Evolutionary conservation across 1,284 basidiomycete species (phyloP).

Genomic region (Fomitiporia mediterranea): DNA sequence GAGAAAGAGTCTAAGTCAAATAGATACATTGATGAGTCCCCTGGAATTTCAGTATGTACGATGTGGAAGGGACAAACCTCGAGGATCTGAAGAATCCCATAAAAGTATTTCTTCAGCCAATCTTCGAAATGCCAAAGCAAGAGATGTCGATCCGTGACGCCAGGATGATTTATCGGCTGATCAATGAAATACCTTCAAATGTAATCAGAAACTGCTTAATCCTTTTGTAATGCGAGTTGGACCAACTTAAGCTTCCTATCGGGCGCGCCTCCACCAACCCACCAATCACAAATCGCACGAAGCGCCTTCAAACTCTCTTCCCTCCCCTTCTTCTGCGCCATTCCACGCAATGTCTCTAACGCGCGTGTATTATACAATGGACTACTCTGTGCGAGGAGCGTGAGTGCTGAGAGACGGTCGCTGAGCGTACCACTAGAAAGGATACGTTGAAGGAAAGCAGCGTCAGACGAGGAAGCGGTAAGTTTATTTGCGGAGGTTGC

Average conservation of each 20-base stretch:
- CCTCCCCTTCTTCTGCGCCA: constrained; percentile 87
- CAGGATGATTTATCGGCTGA: constrained; percentile 71
- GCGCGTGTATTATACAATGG: constrained; percentile 87
- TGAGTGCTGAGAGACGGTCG: constrained; percentile 90
- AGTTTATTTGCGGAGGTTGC: constrained; percentile 35
- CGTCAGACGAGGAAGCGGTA: constrained; percentile 50
- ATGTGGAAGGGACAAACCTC: constrained; percentile 52
- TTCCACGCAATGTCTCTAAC: constrained; percentile 67
- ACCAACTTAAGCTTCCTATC: constrained; percentile 78
- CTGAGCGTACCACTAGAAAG: constrained; percentile 87
- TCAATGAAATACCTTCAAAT: constrained; percentile 82
- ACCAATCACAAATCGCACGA: constrained; percentile 94
- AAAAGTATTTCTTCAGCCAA: constrained; percentile 97
- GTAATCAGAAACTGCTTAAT: neutral
- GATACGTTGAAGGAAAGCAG: constrained; percentile 79
- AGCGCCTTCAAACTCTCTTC: constrained; percentile 90
- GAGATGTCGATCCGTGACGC: constrained; percentile 71
- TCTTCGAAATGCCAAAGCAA: constrained; percentile 93
- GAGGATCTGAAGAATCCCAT: constrained; percentile 84
- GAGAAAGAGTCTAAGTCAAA: constrained; percentile 67
- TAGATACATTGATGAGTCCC: constrained; percentile 17
- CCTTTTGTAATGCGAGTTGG: neutral
- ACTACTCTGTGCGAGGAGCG: constrained; percentile 85
- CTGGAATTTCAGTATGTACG: constrained; percentile 15
- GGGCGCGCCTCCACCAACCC: constrained; percentile 84